phyloP scores from a whole-genome alignment of 1,284 basidiomycete genomes.

The Ustilago shanxiensis region DNA sequence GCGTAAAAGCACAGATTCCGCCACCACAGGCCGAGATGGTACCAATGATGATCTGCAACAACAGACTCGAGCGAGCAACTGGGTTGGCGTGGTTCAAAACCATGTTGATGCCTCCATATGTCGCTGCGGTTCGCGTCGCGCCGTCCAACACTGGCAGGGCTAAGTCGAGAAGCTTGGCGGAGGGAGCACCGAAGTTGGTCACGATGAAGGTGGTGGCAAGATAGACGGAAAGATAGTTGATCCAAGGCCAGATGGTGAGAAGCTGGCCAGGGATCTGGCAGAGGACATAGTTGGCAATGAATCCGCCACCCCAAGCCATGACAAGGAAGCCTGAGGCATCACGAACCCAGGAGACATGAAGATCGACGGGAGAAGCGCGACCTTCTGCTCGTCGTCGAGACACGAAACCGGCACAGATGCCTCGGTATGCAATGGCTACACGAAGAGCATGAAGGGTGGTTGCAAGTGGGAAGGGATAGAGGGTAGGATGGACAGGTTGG shows the following conservation, averaged over 20 bases:
- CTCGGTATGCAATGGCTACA: conserved; percentile 56
- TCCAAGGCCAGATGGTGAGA: conserved; percentile 49
- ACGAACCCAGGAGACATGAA: conserved; percentile 30
- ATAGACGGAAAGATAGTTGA: conserved; percentile 62
- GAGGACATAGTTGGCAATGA: conserved; percentile 55
- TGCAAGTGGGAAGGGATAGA: conserved; percentile 57
- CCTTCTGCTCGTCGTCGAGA: conserved; percentile 28
- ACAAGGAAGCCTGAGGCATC: conserved; percentile 60
- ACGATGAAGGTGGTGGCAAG: conserved; percentile 10
- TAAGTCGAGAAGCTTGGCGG: conserved; percentile 48
- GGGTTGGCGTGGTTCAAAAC: conserved; percentile 49
- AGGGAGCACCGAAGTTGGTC: conserved; percentile 22
- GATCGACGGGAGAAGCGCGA: conserved; percentile 19
- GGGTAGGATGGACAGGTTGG: conserved; percentile 47
- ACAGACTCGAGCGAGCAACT: conserved; percentile 21
- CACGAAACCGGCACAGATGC: conserved; percentile 32
- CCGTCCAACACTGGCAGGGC: conserved; percentile 56
- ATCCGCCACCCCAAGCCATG: conserved; percentile 64
- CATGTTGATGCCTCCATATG: conserved; percentile 49
- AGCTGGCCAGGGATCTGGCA: conserved; percentile 55
- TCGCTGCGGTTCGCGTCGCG: conserved; percentile 52
- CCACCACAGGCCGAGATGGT: conserved; percentile 61
- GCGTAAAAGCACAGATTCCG: conserved; percentile 57
- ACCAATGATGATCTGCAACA: conserved; percentile 54
- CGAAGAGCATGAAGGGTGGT: conserved; percentile 57